These are phyloP conservation scores for Hyaloperonospora brassicae DNA, from an alignment of 352 stramenopile species.

Conservation along the genomic window DNA sequence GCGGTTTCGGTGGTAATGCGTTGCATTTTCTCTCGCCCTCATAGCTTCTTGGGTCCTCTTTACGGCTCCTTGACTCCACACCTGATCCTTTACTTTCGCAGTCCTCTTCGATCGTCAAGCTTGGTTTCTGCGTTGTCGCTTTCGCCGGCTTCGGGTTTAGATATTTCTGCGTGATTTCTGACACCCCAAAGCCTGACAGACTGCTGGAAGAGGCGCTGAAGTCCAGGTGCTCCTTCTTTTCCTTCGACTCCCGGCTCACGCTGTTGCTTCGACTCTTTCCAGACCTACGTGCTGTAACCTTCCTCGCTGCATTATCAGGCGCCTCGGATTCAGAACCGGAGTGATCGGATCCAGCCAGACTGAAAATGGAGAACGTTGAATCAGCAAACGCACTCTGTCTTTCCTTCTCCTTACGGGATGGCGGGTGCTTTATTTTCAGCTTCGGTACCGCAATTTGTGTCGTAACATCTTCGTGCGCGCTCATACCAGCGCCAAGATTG, in stretches of 20 bases:
- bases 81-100: conserved; percentile 18
- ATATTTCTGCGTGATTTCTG: conserved; percentile 35
- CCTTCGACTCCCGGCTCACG: conserved; percentile 15
- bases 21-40: conserved; percentile 10
- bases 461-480: conserved; percentile 13
- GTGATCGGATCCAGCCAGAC: conserved; percentile 30
- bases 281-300: conserved; percentile 6
- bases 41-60: conserved; percentile 9
- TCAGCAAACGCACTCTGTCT: conserved; percentile 23
- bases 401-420: conserved; percentile 15
- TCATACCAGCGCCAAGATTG: conserved; percentile 23
- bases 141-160: conserved; percentile 19
- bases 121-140: conserved; percentile 20
- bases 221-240: conserved; percentile 34
- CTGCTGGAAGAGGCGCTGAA: conserved; percentile 33
- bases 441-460: conserved; percentile 11
- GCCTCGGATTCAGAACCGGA: conserved; percentile 29
- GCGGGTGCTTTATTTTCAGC: conserved; percentile 10
- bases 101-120: conserved; percentile 22
- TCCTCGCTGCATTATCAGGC: conserved; percentile 9
- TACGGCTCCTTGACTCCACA: conserved; percentile 14
- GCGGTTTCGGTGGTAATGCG: conserved; percentile 4
- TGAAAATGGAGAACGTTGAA: conserved; percentile 39
- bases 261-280: conserved; percentile 5
- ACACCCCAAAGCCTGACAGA: conserved; percentile 28